These are phyloP conservation scores for Arabidopsis arenosa DNA, from an alignment of 345 rosid genomes.

Conservation along the genomic window DNA sequence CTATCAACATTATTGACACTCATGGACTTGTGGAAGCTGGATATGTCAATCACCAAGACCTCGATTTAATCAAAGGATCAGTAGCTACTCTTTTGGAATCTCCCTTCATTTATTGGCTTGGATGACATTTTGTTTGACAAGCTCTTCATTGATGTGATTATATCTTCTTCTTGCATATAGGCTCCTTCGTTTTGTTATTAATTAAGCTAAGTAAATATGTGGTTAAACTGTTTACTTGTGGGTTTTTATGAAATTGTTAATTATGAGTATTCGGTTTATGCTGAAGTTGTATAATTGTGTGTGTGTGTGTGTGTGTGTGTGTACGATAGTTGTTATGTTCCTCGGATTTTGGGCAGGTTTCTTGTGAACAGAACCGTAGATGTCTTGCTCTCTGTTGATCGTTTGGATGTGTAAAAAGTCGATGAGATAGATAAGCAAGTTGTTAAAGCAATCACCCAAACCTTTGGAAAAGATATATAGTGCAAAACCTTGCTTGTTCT, in stretches of 20 bases:
- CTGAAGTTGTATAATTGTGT: background rate
- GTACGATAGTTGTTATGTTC: background rate
- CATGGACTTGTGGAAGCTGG: slow-evolving; percentile 91
- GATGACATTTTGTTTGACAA: background rate
- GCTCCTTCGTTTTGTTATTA: background rate
- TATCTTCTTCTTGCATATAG: background rate
- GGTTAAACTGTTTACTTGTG: slow-evolving; percentile 1
- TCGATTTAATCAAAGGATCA: slow-evolving; percentile 76
- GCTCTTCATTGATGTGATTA: background rate
- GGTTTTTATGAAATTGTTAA: background rate
- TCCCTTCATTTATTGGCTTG: background rate
- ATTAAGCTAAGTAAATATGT: background rate
- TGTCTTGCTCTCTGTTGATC: slow-evolving; percentile 76
- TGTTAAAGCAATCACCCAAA: slow-evolving; percentile 64
- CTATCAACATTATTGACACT: slow-evolving; percentile 75
- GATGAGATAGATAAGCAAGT: slow-evolving; percentile 89
- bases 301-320: background rate
- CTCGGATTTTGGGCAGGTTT: slow-evolving; percentile 55
- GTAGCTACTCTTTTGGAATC: slow-evolving; percentile 17
- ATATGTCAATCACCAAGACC: slow-evolving; percentile 79
- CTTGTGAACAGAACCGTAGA: slow-evolving; percentile 78
- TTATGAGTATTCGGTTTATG: background rate
- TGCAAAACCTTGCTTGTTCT: slow-evolving; percentile 73
- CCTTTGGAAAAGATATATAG: slow-evolving; percentile 85
- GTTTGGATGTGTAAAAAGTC: slow-evolving; percentile 85